Base-by-base conservation (phyloP, 208 protist species). In the Acanthamoeba healyi region DNA sequence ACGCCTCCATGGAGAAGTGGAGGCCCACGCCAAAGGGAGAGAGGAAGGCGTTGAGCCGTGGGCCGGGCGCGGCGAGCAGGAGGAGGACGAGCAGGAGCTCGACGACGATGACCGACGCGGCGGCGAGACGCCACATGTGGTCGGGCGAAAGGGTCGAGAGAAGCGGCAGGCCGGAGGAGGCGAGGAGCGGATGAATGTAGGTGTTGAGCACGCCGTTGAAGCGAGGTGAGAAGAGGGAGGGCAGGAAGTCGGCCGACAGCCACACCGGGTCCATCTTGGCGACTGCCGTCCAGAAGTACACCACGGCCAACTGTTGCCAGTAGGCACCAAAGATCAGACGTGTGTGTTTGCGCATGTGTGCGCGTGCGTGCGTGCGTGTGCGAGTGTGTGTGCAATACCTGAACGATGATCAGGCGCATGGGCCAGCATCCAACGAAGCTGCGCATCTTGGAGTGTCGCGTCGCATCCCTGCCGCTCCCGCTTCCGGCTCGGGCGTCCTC, bases 191-290 rank as follows among this genome's bases (percentile, higher is more conserved):
- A 22, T 61, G 56, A 24, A 70, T 2, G 46, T 70, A 22, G 46
- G 56, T 65, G 7, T 89, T 49, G 34, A 89, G 82, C 42, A 67
- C 56, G 34, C n/a, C 56, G 22, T 65, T 61, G 82, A 89, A 89
- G 56, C 54, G 46, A 1, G 82, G 82, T 3, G 82, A 89, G 82
- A 89, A 89, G 17, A 89, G 82, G 6, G 46, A 67, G 12, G 82
- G 82, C 82, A 89, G 38, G n/a, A 89, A 89, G 82, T 89, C 56
- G 17, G 54, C 9, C 24, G 34, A 40, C 22, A 89, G 38, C 82
- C 82, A 89, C 54, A 89, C 32, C 9, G 82, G 82, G 34, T 89
- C 82, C 82, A 89, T 89, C 82, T 89, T 89, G 34, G 82, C 82
- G 14, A 89, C 38, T 19, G 82, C 82, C 19, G 82, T 89, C 82